Evolutionary conservation across 805 yeast genomes (phyloP).

Genomic region (Saccharomyces jurei): DNA sequence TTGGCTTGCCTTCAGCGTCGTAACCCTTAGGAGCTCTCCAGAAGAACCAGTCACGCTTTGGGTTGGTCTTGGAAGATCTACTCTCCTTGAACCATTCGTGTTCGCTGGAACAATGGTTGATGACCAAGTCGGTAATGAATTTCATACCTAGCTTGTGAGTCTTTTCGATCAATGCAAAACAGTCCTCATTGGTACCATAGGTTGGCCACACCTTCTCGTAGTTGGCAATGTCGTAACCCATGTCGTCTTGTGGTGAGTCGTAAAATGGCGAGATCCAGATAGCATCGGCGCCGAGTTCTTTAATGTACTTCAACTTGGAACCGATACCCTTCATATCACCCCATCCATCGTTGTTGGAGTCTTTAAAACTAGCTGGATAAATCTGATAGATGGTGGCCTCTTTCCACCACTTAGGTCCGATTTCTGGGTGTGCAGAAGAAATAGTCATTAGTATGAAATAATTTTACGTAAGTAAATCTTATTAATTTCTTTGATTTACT

Average conservation of each 20-base stretch:
- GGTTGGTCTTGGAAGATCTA: slow-evolving; percentile 40
- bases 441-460: not conserved
- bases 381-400: slow-evolving; percentile 49
- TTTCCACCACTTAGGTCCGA: slow-evolving; percentile 41
- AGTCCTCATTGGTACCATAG: not conserved
- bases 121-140: slow-evolving; percentile 47
- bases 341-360: slow-evolving; percentile 50
- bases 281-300: slow-evolving; percentile 34
- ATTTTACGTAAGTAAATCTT: not conserved
- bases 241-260: slow-evolving; percentile 52
- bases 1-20: slow-evolving; percentile 42
- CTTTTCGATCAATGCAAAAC: too few species aligned
- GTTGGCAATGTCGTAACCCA: slow-evolving; percentile 55
- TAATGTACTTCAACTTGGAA: slow-evolving; percentile 34
- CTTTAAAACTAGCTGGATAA: slow-evolving; percentile 55
- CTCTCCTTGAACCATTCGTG: slow-evolving; percentile 55
- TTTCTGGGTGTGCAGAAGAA: slow-evolving; percentile 7
- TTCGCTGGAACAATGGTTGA: slow-evolving; percentile 49
- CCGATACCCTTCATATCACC: slow-evolving; percentile 52
- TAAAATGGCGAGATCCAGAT: slow-evolving; percentile 53
- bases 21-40: slow-evolving; percentile 46
- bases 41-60: slow-evolving; percentile 55
- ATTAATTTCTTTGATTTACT: not conserved
- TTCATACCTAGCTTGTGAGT: slow-evolving; percentile 33
- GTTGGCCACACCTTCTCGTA: slow-evolving; percentile 31